Evolutionary conservation across 2,329 filamentous ascomycete genomes (phyloP), one percentile per base, ranked within the genome.

Genomic region (Cadophora sp.): DNA sequence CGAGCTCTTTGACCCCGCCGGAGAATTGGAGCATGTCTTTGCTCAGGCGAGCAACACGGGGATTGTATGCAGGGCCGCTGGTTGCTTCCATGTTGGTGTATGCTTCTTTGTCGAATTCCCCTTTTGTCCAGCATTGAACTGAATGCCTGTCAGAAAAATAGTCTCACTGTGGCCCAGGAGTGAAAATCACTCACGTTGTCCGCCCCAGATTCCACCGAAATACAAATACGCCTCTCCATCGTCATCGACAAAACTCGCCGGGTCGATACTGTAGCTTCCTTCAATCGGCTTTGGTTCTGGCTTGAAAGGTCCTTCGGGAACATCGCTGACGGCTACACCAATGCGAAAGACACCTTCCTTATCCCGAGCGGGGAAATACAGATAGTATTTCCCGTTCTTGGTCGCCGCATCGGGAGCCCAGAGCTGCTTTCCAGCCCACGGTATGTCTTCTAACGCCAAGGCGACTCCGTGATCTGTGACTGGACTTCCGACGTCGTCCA

Each of bases 141-240:
- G 48, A 29, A 14, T 3, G 26, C 19, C 2, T 55, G 63, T 70
- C 31, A 68, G 61, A 22, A 31, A n/a, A 12, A 26, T 43, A 40
- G 14, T 6, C n/a, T 34, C 31, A 34, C 11, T n/a, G 22, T 22
- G 22, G 6, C 43, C 26, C 26, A 19, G 27, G 26, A 31, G 26
- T 19, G 3, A 55, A 34, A 40, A 40, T 26, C n/a, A 67, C 68
- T 58, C 29, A 72, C 70, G 81, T 80, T 94, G 92, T 0, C 92
- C 92, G 67, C 92, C 92, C 92, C 92, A 94, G 26, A 94, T 85
- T 0, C 92, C 92, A 55, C 92, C 92, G 73, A 94, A 93, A 79
- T 93, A 94, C 26, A 92, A 77, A 76, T 91, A 92, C 3, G 85
- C 88, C 62, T 84, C 77, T 11, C 83, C 86, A 72, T 91, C 87